Conservation (phyloP, 2,329 filamentous ascomycete species). For the Rutstroemia sydowiana region DNA sequence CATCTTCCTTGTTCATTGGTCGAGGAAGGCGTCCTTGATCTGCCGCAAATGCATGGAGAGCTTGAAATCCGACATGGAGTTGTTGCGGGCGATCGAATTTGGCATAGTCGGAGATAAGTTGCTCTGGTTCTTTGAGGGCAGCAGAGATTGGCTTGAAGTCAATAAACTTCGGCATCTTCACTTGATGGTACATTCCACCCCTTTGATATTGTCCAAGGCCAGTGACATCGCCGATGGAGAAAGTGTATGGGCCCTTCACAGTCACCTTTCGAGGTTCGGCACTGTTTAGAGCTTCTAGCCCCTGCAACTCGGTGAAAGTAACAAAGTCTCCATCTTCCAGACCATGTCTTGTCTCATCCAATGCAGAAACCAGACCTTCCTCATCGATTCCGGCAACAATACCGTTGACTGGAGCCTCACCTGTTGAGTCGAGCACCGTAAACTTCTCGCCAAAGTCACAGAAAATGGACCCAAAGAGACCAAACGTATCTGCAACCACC, state of each 20-base stretch:
- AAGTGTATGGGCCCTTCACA: slow-evolving; percentile 94
- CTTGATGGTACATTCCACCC: slow-evolving; percentile 86
- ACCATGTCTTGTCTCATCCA: slow-evolving; percentile 92
- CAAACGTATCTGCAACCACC: slow-evolving; percentile 81
- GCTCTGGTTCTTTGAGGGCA: slow-evolving; percentile 79
- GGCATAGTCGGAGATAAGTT: slow-evolving; percentile 89
- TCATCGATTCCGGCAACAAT: slow-evolving; percentile 88
- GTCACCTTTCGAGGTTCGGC: slow-evolving; percentile 81
- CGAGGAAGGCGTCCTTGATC: slow-evolving; percentile 68
- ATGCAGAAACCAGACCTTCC: slow-evolving; percentile 81
- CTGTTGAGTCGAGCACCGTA: slow-evolving; percentile 80
- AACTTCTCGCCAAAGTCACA: slow-evolving; percentile 97
- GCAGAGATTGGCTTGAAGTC: slow-evolving; percentile 77
- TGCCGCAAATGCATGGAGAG: slow-evolving; percentile 78
- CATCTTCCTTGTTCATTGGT: slow-evolving; percentile 80
- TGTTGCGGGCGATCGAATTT: slow-evolving; percentile 95
- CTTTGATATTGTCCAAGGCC: slow-evolving; percentile 79
- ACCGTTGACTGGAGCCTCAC: slow-evolving; percentile 78
- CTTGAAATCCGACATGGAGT: slow-evolving; percentile 87
- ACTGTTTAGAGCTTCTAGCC: slow-evolving; percentile 82
- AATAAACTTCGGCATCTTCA: slow-evolving; percentile 95
- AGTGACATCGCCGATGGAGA: slow-evolving; percentile 91
- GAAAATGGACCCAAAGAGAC: slow-evolving; percentile 91
- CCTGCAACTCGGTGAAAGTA: slow-evolving; percentile 87
- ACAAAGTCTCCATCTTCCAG: slow-evolving; percentile 95